Percentiles rank a stretch among this genome's conserved stretches.
These are phyloP conservation scores for Cystobasidium sp. DNA, from an alignment of 1,284 basidiomycete genomes.

Conservation along the genomic window DNA sequence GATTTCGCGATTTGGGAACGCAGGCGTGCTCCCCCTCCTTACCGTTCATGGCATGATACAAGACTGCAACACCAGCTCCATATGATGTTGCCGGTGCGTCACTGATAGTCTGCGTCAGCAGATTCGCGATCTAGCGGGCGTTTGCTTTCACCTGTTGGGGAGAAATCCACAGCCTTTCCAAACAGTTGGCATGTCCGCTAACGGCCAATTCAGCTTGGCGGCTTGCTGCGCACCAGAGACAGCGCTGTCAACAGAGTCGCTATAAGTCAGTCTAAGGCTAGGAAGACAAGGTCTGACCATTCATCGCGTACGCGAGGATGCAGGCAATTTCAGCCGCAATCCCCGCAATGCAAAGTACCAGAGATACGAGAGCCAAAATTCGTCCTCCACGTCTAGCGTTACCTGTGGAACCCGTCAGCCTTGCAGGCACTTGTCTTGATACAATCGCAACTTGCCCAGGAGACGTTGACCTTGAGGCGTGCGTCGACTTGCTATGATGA, in stretches of 20 bases:
- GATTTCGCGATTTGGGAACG: not conserved
- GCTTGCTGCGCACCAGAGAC: slow-evolving; percentile 27
- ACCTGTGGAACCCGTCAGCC: not conserved
- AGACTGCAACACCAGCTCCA: slow-evolving; percentile 19
- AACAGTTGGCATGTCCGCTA: slow-evolving; percentile 3
- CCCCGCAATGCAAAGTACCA: slow-evolving; percentile 8
- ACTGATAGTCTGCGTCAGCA: not conserved
- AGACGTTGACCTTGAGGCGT: slow-evolving; percentile 23
- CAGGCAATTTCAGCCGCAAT: slow-evolving; percentile 30
- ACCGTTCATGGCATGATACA: slow-evolving; percentile 22
- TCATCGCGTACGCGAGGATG: slow-evolving; percentile 21
- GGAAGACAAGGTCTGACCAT: not conserved
- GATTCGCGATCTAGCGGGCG: not conserved
- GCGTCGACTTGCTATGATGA: slow-evolving; percentile 21
- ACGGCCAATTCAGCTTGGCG: slow-evolving; percentile 19
- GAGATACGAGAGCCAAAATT: not conserved
- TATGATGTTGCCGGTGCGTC: slow-evolving; percentile 29
- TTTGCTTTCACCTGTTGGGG: slow-evolving; percentile 23
- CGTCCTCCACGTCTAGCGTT: not conserved
- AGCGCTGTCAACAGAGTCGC: not conserved
- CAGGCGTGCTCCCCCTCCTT: not conserved
- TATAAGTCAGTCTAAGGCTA: not conserved
- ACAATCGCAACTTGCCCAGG: not conserved
- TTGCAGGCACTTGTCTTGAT: not conserved
- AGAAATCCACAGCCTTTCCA: slow-evolving; percentile 19